Conservation (phyloP, 352 stramenopile species). For the Phytophthora pistaciae region DNA sequence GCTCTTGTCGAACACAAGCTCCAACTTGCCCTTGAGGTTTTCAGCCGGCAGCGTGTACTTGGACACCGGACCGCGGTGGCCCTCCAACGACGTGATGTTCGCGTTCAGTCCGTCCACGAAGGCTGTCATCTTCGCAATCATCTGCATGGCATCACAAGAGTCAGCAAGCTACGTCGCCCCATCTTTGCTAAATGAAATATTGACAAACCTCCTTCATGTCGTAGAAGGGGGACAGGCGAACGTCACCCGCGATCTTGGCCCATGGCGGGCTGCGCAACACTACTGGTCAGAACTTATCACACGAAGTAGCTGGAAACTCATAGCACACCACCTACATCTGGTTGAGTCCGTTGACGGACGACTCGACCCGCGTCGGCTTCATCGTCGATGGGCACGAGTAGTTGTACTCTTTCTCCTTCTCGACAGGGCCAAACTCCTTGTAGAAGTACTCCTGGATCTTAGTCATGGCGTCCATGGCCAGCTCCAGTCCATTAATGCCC, state of each 20-base stretch:
- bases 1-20: conserved; percentile 86
- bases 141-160: conserved; percentile 25
- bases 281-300: neutral
- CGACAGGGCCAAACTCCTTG: conserved; percentile 84
- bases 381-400: conserved; percentile 91
- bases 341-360: conserved; percentile 82
- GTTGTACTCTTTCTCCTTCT: conserved; percentile 91
- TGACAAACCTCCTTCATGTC: conserved; percentile 83
- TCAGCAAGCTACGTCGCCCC: neutral
- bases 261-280: conserved; percentile 77
- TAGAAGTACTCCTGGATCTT: conserved; percentile 93
- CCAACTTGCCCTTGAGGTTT: conserved; percentile 82
- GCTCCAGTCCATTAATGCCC: conserved; percentile 92
- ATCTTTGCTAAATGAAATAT: neutral
- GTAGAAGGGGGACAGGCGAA: conserved; percentile 94
- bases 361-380: conserved; percentile 89
- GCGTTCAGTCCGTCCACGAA: conserved; percentile 92
- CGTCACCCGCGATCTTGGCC: conserved; percentile 91
- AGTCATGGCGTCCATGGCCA: conserved; percentile 86
- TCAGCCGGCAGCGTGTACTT: conserved; percentile 92
- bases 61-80: conserved; percentile 87
- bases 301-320: neutral
- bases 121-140: conserved; percentile 74
- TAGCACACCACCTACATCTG: conserved; percentile 65
- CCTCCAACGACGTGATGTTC: conserved; percentile 83